A percentile compares a stretch with the other conserved stretches of the same genome.
Conservation (phyloP, 768 basidiomycete species). For the Phanerodontia chrysosporium region DNA sequence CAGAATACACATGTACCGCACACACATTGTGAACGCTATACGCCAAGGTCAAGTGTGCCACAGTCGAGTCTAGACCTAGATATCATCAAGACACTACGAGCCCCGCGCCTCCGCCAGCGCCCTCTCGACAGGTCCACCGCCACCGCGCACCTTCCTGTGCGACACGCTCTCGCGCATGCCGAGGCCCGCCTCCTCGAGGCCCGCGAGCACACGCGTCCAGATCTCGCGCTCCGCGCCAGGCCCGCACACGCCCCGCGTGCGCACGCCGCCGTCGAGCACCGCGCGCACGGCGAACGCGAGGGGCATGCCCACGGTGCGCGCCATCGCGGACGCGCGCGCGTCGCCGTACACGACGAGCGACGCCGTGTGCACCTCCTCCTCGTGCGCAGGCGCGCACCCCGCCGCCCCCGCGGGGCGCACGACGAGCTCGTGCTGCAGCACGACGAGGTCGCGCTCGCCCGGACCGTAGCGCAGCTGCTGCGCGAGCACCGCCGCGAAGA, state of each 20-base stretch:
- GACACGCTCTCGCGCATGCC: constrained; percentile 35
- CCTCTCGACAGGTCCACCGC: not conserved
- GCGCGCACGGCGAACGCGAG: constrained; percentile 77
- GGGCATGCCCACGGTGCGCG: constrained; percentile 85
- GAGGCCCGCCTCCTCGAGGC: constrained; percentile 47
- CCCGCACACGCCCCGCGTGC: constrained; percentile 59
- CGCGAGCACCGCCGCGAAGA: constrained; percentile 69
- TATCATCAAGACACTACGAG: too few species aligned
- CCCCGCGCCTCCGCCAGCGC: not conserved
- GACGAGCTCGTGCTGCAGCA: constrained; percentile 81
- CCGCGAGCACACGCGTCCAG: constrained; percentile 57
- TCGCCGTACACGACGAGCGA: constrained; percentile 62
- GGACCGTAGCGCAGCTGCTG: constrained; percentile 65
- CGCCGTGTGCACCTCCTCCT: constrained; percentile 60
- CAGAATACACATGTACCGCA: too few species aligned
- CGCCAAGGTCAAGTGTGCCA: too few species aligned
- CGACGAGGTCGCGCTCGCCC: constrained; percentile 80
- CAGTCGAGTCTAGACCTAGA: too few species aligned
- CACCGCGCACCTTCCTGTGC: not conserved
- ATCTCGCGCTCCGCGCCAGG: constrained; percentile 58
- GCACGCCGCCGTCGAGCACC: constrained; percentile 55
- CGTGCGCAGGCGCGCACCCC: constrained; percentile 27
- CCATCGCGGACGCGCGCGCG: constrained; percentile 71
- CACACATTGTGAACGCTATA: too few species aligned
- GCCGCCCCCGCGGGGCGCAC: constrained; percentile 27